A percentile compares a stretch with the other conserved stretches of the same genome.
Conservation (phyloP, 352 stramenopile species). For the Phytophthora melonis region DNA sequence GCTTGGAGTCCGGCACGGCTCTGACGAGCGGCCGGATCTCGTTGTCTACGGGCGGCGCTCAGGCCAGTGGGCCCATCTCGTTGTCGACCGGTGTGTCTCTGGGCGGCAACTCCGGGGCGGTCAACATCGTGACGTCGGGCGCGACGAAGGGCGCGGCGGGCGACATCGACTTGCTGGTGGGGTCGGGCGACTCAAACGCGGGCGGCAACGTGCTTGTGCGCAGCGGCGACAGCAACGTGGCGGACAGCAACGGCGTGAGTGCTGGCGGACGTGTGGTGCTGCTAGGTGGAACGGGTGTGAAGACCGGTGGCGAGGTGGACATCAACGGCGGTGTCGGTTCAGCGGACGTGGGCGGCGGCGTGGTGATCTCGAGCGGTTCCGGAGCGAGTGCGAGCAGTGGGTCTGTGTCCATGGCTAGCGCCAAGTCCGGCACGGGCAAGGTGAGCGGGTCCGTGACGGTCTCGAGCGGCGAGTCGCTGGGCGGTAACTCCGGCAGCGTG, state of each 20-base stretch:
- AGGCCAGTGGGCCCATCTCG: background rate
- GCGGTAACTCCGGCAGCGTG: slow-evolving; percentile 8
- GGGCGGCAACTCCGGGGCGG: slow-evolving; percentile 3
- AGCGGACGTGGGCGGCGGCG: slow-evolving; percentile 3
- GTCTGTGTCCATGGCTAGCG: slow-evolving; percentile 2
- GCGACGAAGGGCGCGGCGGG: slow-evolving; percentile 9
- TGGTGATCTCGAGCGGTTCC: slow-evolving; percentile 1
- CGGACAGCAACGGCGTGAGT: background rate
- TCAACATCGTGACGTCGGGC: slow-evolving; percentile 10
- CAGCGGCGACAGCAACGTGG: slow-evolving; percentile 9
- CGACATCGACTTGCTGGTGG: slow-evolving; percentile 9
- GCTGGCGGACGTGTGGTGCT: slow-evolving; percentile 18
- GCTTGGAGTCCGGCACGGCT: slow-evolving; percentile 1
- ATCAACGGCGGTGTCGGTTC: slow-evolving; percentile 4
- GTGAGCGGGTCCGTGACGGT: slow-evolving; percentile 14
- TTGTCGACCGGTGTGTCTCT: slow-evolving; percentile 11
- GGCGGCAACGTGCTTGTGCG: slow-evolving; percentile 13
- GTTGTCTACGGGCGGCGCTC: slow-evolving; percentile 12
- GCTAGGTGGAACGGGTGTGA: slow-evolving; percentile 5
- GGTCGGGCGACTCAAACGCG: slow-evolving; percentile 3
- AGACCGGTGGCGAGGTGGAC: slow-evolving; percentile 5
- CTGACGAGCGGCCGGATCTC: slow-evolving; percentile 5
- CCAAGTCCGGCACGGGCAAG: slow-evolving; percentile 7
- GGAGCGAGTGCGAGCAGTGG: slow-evolving; percentile 3
- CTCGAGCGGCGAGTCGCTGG: slow-evolving; percentile 6